Percentiles rank a stretch among this genome's conserved stretches.
phyloP scores from a whole-genome alignment of 2,329 filamentous ascomycete species.

The Pestalotiopsis sp. region DNA sequence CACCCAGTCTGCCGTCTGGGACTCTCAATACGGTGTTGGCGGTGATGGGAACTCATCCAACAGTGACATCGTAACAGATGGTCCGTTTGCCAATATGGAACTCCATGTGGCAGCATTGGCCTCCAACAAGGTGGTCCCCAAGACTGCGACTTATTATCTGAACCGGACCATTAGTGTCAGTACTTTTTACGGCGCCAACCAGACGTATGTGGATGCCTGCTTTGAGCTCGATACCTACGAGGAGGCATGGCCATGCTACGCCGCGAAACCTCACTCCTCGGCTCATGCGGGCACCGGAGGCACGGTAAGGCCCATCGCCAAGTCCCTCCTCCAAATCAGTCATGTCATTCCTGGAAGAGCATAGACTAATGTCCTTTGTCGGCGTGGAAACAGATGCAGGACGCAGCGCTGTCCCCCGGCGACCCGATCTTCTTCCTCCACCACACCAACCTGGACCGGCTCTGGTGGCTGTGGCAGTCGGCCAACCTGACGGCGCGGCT shows the following conservation, averaged over 20 bases:
- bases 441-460: constrained; percentile 29
- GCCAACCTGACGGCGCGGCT: constrained; percentile 23
- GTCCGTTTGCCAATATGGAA: constrained; percentile 7
- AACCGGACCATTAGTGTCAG: neutral
- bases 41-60: constrained; percentile 6
- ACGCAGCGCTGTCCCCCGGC: constrained; percentile 32
- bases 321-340: too few species aligned
- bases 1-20: neutral
- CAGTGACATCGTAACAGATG: constrained; percentile 1
- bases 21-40: neutral
- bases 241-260: constrained; percentile 8
- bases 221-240: constrained; percentile 4
- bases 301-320: neutral
- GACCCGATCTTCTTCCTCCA: constrained; percentile 35
- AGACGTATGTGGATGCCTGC: constrained; percentile 4
- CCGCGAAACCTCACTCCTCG: neutral
- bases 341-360: too few species aligned
- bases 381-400: constrained; percentile 15
- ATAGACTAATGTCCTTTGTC: too few species aligned
- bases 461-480: constrained; percentile 34
- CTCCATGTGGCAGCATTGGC: constrained; percentile 1
- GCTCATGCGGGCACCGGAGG: constrained; percentile 7
- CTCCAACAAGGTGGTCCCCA: constrained; percentile 2
- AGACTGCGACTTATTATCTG: constrained; percentile 2
- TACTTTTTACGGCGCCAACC: neutral